phyloP scores from a whole-genome alignment of 2,329 filamentous ascomycete genomes.

The Grosmannia clavigera region DNA sequence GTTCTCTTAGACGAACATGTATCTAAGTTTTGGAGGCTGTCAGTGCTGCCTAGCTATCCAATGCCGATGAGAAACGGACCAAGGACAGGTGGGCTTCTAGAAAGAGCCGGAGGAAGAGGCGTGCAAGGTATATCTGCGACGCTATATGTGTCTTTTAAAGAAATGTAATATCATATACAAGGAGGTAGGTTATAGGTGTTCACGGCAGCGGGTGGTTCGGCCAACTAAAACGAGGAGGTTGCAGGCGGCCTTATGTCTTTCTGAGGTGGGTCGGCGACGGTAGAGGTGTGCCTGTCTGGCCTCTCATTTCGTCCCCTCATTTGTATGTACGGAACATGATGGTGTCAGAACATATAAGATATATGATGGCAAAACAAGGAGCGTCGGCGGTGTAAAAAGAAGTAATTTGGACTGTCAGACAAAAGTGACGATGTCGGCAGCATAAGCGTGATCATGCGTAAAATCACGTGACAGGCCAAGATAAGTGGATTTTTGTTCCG shows the following conservation, averaged over 20 bases:
- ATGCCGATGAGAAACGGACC: background rate
- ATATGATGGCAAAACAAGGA: background rate
- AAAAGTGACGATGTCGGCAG: too few species aligned
- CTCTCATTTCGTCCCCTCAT: background rate
- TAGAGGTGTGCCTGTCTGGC: background rate
- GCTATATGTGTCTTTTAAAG: background rate
- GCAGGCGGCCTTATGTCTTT: background rate
- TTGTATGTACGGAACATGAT: background rate
- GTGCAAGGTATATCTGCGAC: too few species aligned
- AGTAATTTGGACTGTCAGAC: too few species aligned
- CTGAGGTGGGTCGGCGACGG: background rate
- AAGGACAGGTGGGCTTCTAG: too few species aligned
- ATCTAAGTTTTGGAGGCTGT: too few species aligned
- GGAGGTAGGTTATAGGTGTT: background rate
- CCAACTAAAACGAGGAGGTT: background rate
- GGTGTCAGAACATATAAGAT: background rate
- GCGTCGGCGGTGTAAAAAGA: too few species aligned
- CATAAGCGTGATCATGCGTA: background rate
- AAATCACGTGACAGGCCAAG: background rate
- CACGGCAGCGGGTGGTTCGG: background rate
- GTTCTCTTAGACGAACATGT: slow-evolving; percentile 32
- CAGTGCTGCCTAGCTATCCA: too few species aligned
- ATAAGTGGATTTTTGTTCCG: slow-evolving; percentile 1
- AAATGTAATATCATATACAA: background rate
- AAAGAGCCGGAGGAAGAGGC: too few species aligned